Base-by-base conservation (phyloP, 2,329 filamentous ascomycete genomes). In the Rutstroemia sp. region DNA sequence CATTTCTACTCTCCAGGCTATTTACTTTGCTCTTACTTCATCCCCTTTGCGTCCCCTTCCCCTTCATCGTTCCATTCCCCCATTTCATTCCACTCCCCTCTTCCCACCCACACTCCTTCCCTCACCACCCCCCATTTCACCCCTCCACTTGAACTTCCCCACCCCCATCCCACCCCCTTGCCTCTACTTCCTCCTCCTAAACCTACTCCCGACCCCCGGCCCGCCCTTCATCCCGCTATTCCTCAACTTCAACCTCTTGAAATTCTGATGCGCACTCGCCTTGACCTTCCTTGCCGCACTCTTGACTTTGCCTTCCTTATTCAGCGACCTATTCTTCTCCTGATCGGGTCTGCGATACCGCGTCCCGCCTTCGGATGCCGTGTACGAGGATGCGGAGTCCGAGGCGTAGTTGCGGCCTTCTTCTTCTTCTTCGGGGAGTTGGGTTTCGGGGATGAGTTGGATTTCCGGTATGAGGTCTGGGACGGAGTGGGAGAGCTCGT, bases 191-290 rank as follows among this genome's bases (percentile, higher is more conserved):
- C 76, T 75, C 59, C 82, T 73, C 56, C 81, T 75, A 67, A 85
- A 86, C 53, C 76, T 75, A 68, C 80, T 83, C 57, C 78, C 78
- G 65, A 76, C 73, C 2, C 23, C 23, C 23, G 23, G 23, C 23
- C 23, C 23, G 4, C 23, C 23, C 23, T 23, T 23, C 23, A 79
- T 72, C 3, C 82, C 83, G 3, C 75, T 72, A 63, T 84, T 85
- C 63, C 74, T 76, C 65, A 87, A 71, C 73, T 87, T 87, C 58
- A 87, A 68, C 55, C 81, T 73, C 68, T 82, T 82, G 70, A 86
- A 87, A 71, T 87, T 87, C 59, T 54, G 51, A 64, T 86, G 79
- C 14, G 83, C 83, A 62, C 82, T 69, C 60, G 81, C 81, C 64
- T 81, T 84, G 50, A 87, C 80, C 72, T 86, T 87, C 64, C 77